Evolutionary conservation across 176 grass and related monocot species (phyloP), one percentile per base, ranked within the genome.

Genomic region (Rhipidocladum racemiflorum): DNA sequence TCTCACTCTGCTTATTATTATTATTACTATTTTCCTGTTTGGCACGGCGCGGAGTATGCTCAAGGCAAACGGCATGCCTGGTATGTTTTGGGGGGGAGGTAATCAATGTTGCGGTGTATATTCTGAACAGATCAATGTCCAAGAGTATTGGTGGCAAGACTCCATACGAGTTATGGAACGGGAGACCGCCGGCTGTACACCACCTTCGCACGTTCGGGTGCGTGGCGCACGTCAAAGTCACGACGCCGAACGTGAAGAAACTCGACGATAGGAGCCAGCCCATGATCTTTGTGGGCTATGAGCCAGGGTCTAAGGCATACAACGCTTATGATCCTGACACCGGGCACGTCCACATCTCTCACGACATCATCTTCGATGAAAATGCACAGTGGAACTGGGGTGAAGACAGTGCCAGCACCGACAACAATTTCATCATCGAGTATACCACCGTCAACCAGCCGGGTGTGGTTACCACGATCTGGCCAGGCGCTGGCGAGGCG

Each of bases 111-210:
- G 55, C 21, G 0, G n/a, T 25, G 0, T 59, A 59, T 3, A 8
- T 59, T 25, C 9, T 59, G 3, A 59, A 59, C 0, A 8, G 55
- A 0, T 59, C 55, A 0, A 1, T n/a, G 0, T 7, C n/a, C 8
- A n/a, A 3, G 1, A 25, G n/a, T n/a, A 23, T 12, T 2, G 7
- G 7, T 1, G 55, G 55, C 9, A 59, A 59, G 55, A 59, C 55
- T 0, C 55, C 21, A 0, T 59, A 24, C 0, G n/a, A 25, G 0
- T 9, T 23, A 0, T 59, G 55, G n/a, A 59, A 1, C 0, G 55
- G 55, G 2, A 9, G 0, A 0, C 2, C 0, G 0, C 55, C n/a
- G 0, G 3, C 9, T 0, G 36, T 25, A 1, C 18, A 59, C 0
- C 55, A 59, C 2, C n/a, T 59, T 0, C n/a, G 55, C 0, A 59